These are phyloP conservation scores for Blepharisma undulans DNA, from an alignment of 169 alveolate species.

Conservation along the genomic window DNA sequence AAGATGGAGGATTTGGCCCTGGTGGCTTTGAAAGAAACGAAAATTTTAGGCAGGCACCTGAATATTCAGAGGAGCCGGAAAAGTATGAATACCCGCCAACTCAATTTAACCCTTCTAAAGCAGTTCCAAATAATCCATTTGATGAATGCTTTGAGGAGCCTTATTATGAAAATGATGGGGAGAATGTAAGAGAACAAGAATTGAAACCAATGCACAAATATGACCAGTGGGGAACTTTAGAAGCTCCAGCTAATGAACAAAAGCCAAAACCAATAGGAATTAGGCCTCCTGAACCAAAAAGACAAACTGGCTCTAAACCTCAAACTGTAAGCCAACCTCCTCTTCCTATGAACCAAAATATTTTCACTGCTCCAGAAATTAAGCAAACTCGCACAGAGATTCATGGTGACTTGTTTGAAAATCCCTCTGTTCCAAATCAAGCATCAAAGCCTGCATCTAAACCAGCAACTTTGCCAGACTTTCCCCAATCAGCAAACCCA, in stretches of 20 bases:
- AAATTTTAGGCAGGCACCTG: neutral
- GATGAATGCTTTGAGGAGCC: conserved; percentile 16
- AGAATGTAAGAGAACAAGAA: neutral
- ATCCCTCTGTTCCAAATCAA: conserved; percentile 3
- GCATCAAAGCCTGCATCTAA: neutral
- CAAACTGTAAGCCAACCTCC: neutral
- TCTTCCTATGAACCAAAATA: neutral
- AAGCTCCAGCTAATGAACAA: neutral
- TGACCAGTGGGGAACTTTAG: neutral
- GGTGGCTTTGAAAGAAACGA: neutral
- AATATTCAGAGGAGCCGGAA: neutral
- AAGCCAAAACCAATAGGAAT: neutral
- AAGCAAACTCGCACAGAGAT: neutral
- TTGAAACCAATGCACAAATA: neutral
- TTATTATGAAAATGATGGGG: neutral
- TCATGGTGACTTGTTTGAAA: conserved; percentile 21
- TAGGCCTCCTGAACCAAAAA: neutral
- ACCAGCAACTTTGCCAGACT: neutral
- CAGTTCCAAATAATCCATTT: neutral
- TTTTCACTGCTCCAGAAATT: neutral
- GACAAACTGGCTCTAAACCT: neutral
- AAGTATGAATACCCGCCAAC: neutral
- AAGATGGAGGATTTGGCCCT: neutral
- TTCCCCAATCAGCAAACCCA: conserved; percentile 16
- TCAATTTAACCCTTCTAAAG: neutral